A percentile compares a stretch with the other conserved stretches of the same genome.
These are phyloP conservation scores for Candida pini DNA, from an alignment of 805 yeast genomes.

Conservation along the genomic window DNA sequence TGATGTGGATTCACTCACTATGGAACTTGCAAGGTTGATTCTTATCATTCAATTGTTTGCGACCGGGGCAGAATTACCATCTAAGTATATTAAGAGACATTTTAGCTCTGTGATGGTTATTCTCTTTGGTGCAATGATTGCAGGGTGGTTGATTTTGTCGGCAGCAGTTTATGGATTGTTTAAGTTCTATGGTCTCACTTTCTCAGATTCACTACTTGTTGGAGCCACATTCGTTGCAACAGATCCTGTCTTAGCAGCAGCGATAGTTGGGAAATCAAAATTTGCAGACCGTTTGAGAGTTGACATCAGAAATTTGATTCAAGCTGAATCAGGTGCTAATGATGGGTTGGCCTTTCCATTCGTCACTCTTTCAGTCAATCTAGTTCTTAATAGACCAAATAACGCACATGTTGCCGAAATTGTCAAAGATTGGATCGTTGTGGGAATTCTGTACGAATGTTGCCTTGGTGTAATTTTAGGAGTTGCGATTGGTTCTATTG, in stretches of 20 bases:
- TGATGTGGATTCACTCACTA: constrained; percentile 67
- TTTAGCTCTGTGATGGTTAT: constrained; percentile 72
- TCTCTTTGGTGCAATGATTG: constrained; percentile 82
- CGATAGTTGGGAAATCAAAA: constrained; percentile 91
- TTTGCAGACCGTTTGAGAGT: constrained; percentile 90
- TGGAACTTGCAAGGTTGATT: constrained; percentile 79
- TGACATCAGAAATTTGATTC: constrained; percentile 75
- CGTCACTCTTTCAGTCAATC: constrained; percentile 61
- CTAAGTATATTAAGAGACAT: constrained; percentile 80
- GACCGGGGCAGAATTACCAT: constrained; percentile 89
- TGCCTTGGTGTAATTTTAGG: constrained; percentile 75
- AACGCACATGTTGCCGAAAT: constrained; percentile 61
- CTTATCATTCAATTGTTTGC: constrained; percentile 87
- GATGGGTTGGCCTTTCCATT: constrained; percentile 97
- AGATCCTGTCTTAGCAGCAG: constrained; percentile 92
- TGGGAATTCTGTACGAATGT: constrained; percentile 79
- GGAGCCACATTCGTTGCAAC: constrained; percentile 93
- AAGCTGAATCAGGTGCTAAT: constrained; percentile 87
- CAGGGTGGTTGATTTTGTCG: constrained; percentile 83
- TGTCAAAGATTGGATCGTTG: constrained; percentile 72
- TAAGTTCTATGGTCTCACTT: constrained; percentile 52
- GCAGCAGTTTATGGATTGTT: constrained; percentile 73
- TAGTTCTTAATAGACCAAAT: constrained; percentile 45
- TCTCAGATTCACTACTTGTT: constrained; percentile 65
- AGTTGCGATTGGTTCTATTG: constrained; percentile 59